phyloP scores from a whole-genome alignment of 352 stramenopile species.

The Pythium brassicae region DNA sequence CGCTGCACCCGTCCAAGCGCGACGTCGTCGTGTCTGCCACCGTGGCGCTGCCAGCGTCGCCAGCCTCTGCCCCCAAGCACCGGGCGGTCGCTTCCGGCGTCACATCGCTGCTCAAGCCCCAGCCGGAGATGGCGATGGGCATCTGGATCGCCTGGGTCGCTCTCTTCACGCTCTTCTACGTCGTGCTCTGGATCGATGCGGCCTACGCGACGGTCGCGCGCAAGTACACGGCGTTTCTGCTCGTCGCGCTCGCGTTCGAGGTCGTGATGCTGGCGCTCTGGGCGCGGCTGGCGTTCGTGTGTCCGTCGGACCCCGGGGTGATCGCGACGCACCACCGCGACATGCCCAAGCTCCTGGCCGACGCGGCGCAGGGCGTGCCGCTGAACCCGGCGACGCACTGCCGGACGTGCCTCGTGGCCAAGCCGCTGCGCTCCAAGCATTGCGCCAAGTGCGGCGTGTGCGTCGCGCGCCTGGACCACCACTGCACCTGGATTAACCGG shows the following conservation, averaged over 20 bases:
- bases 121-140: slow-evolving; percentile 69
- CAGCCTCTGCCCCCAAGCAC: slow-evolving; percentile 4
- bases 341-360: slow-evolving; percentile 44
- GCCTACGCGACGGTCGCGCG: slow-evolving; percentile 32
- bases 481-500: slow-evolving; percentile 85
- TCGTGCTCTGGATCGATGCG: slow-evolving; percentile 53
- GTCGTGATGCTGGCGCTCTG: slow-evolving; percentile 48
- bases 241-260: slow-evolving; percentile 34
- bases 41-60: slow-evolving; percentile 24
- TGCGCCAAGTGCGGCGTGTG: slow-evolving; percentile 73
- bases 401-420: slow-evolving; percentile 63
- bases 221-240: slow-evolving; percentile 31
- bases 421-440: slow-evolving; percentile 79
- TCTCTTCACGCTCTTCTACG: slow-evolving; percentile 66
- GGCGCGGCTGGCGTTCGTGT: slow-evolving; percentile 48
- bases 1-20: slow-evolving; percentile 43
- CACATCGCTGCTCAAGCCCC: slow-evolving; percentile 35
- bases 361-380: slow-evolving; percentile 34
- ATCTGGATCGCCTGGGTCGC: slow-evolving; percentile 73
- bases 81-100: slow-evolving; percentile 5
- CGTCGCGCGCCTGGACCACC: slow-evolving; percentile 82
- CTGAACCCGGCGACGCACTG: slow-evolving; percentile 49
- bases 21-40: slow-evolving; percentile 26
- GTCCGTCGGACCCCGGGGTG: slow-evolving; percentile 47
- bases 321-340: slow-evolving; percentile 52